phyloP scores from a whole-genome alignment of 1,284 basidiomycete species.

The Spongispora temasekensis region DNA sequence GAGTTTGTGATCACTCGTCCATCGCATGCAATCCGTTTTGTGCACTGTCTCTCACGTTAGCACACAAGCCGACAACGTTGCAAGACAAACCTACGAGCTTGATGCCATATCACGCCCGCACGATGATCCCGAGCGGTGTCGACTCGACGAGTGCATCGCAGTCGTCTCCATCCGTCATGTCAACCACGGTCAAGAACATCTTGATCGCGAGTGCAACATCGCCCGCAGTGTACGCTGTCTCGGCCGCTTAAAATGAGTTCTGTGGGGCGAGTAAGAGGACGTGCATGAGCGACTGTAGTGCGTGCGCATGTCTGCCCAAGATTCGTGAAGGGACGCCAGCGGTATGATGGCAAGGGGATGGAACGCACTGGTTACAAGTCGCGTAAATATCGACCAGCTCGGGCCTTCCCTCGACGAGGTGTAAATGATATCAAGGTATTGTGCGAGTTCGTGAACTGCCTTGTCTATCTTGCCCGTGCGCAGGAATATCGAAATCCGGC shows the following conservation, averaged over 20 bases:
- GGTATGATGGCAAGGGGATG: not conserved
- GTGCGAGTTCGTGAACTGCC: constrained; percentile 75
- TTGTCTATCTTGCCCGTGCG: constrained; percentile 61
- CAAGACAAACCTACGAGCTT: constrained; percentile 63
- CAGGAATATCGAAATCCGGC: constrained; percentile 74
- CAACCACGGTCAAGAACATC: constrained; percentile 78
- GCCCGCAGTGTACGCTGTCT: constrained; percentile 81
- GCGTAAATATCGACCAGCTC: constrained; percentile 91
- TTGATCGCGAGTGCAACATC: constrained; percentile 80
- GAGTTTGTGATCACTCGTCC: constrained; percentile 41
- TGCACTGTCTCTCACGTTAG: constrained; percentile 43
- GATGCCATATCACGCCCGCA: constrained; percentile 85
- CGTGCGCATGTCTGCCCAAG: constrained; percentile 24
- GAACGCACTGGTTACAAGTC: constrained; percentile 69
- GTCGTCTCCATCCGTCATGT: constrained; percentile 76
- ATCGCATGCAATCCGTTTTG: constrained; percentile 51
- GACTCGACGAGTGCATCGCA: constrained; percentile 42
- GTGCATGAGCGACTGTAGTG: constrained; percentile 80
- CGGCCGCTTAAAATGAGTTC: constrained; percentile 85
- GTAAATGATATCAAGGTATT: constrained; percentile 92
- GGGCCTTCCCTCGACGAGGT: constrained; percentile 89
- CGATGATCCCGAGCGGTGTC: constrained; percentile 56
- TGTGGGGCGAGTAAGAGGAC: constrained; percentile 81
- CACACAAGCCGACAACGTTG: too few relatives aligned
- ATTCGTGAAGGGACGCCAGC: constrained; percentile 39